phyloP scores from a whole-genome alignment of 108 stramenopile genomes.

The Parietichytrium sp. region DNA sequence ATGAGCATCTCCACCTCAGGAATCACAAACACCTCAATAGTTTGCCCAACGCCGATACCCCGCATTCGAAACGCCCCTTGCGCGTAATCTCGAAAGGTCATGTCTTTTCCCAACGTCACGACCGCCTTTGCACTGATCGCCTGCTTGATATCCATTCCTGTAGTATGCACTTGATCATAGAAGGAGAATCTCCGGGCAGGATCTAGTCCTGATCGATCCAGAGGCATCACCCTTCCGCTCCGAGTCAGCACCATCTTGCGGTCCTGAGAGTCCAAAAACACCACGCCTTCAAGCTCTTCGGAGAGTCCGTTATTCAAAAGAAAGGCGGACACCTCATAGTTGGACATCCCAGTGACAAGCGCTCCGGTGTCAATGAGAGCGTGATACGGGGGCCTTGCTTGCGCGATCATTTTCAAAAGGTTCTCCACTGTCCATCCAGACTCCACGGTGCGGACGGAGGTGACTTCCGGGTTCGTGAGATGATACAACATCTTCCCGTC shows the following conservation, averaged over 20 bases:
- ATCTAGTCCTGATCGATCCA: not conserved
- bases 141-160: conserved; percentile 68
- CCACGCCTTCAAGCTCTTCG: not conserved
- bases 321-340: conserved; percentile 2
- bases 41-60: conserved; percentile 66
- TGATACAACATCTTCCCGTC: conserved; percentile 58
- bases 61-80: conserved; percentile 70
- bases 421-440: conserved; percentile 11
- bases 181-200: conserved; percentile 36
- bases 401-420: conserved; percentile 39
- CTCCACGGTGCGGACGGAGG: not conserved
- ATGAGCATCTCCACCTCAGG: conserved; percentile 60
- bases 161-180: conserved; percentile 50
- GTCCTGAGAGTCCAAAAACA: conserved; percentile 42
- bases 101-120: conserved; percentile 65
- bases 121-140: conserved; percentile 51
- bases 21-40: conserved; percentile 44
- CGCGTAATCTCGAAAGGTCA: conserved; percentile 68
- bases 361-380: conserved; percentile 50
- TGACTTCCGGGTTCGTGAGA: conserved; percentile 52
- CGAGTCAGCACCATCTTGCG: conserved; percentile 39
- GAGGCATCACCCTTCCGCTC: not conserved
- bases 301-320: not conserved
- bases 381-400: not conserved
- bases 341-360: conserved; percentile 40